Evolutionary conservation across 331 rosid genomes (phyloP).

Genomic region (Malus hybrid): DNA sequence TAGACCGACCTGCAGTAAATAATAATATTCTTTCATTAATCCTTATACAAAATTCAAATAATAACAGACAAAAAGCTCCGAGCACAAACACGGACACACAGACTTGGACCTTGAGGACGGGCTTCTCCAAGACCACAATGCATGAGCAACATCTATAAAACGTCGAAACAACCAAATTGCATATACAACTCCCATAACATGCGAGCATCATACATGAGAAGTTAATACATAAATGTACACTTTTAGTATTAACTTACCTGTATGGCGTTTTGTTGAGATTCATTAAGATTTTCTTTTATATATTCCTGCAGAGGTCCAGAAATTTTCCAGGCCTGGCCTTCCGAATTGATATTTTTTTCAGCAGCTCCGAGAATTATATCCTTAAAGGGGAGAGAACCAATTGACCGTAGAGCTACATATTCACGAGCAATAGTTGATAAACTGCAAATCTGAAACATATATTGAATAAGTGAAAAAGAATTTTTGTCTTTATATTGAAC

Average conservation of each 20-base stretch:
- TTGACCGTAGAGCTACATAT: slow-evolving; percentile 60
- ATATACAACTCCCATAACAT: neutral
- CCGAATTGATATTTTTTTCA: slow-evolving; percentile 31
- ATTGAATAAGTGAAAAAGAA: slow-evolving; percentile 3
- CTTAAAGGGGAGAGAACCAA: slow-evolving; percentile 59
- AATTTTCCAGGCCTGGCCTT: slow-evolving; percentile 65
- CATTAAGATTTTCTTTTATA: slow-evolving; percentile 60
- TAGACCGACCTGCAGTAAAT: slow-evolving; percentile 76
- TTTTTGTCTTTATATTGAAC: neutral
- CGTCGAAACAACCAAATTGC: neutral
- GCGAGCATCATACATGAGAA: neutral
- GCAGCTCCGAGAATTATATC: slow-evolving; percentile 67
- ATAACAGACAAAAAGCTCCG: neutral
- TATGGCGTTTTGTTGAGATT: slow-evolving; percentile 75
- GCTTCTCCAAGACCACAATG: neutral
- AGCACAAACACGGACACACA: neutral
- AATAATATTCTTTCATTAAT: slow-evolving; percentile 11
- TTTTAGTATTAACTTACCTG: slow-evolving; percentile 36
- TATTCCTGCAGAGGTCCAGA: slow-evolving; percentile 55
- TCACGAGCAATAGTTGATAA: slow-evolving; percentile 85
- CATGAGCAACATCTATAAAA: neutral
- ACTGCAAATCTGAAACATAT: slow-evolving; percentile 68
- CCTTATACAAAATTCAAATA: neutral
- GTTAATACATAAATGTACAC: neutral
- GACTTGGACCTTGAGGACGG: neutral